Evolutionary conservation across 2,329 filamentous ascomycete species (phyloP).

Genomic region (Colletotrichum tabaci): DNA sequence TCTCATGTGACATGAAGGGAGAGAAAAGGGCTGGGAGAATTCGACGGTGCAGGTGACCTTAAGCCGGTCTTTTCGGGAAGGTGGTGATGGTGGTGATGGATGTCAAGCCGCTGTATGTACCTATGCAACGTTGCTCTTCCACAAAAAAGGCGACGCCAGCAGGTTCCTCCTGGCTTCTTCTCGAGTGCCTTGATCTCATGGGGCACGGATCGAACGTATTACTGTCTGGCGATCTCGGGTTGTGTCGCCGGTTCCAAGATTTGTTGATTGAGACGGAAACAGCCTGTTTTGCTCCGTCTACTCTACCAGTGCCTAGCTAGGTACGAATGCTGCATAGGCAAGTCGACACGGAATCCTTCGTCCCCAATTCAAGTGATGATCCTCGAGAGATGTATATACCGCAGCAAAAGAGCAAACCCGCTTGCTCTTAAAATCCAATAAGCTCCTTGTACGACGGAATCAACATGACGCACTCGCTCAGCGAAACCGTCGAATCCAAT

Average conservation of each 20-base stretch:
- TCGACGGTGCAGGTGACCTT: not conserved
- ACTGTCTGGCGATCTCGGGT: no score
- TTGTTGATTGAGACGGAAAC: no score
- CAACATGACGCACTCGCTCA: conserved; percentile 1
- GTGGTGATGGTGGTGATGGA: not conserved
- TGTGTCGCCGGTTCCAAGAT: no score
- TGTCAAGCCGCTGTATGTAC: not conserved
- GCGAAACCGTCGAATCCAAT: not conserved
- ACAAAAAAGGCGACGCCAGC: not conserved
- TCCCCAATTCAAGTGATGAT: not conserved
- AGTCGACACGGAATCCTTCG: not conserved
- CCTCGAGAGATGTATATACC: conserved; percentile 1
- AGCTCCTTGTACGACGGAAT: not conserved
- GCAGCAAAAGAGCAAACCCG: not conserved
- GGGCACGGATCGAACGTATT: no score
- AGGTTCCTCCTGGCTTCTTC: not conserved
- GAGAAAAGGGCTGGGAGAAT: not conserved
- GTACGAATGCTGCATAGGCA: not conserved
- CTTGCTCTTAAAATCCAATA: not conserved
- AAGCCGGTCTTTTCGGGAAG: not conserved
- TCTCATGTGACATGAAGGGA: not conserved
- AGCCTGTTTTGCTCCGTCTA: no score
- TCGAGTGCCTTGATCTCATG: not conserved
- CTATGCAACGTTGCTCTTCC: not conserved
- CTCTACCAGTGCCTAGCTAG: not conserved